Evolutionary conservation across 257 asterid species (phyloP).

Genomic region (Solanum pennellii): DNA sequence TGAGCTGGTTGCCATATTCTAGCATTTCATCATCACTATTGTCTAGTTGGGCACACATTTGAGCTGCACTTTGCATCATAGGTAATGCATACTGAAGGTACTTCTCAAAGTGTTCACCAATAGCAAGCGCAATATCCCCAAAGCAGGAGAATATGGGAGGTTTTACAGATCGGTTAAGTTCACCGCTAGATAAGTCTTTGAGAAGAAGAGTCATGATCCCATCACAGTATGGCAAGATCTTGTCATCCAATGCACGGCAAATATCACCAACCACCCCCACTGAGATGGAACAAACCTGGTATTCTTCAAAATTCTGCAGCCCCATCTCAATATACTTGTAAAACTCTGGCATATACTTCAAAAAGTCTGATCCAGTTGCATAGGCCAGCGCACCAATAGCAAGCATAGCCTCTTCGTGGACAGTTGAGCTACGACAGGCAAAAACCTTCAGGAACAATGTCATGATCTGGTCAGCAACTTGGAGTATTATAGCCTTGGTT

Average conservation of each 20-base stretch:
- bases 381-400: slow-evolving; percentile 88
- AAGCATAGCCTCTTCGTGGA: slow-evolving; percentile 91
- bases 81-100: slow-evolving; percentile 48
- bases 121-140: slow-evolving; percentile 93
- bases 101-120: slow-evolving; percentile 61
- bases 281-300: slow-evolving; percentile 76
- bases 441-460: slow-evolving; percentile 60
- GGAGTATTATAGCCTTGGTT: slow-evolving; percentile 47
- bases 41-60: slow-evolving; percentile 54
- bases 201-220: slow-evolving; percentile 66
- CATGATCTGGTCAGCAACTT: slow-evolving; percentile 72
- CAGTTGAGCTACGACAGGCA: slow-evolving; percentile 72
- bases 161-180: slow-evolving; percentile 65
- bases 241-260: slow-evolving; percentile 68
- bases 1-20: slow-evolving; percentile 63
- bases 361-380: slow-evolving; percentile 57
- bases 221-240: slow-evolving; percentile 70
- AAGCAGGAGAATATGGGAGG: slow-evolving; percentile 82
- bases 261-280: slow-evolving; percentile 93
- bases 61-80: slow-evolving; percentile 79
- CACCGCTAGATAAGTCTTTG: slow-evolving; percentile 58
- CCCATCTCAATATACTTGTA: slow-evolving; percentile 76
- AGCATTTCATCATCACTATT: slow-evolving; percentile 59
- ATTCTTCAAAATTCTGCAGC: slow-evolving; percentile 74
- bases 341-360: slow-evolving; percentile 65